Conservation (phyloP, 2,329 filamentous ascomycete genomes). For the Aspergillus sclerotialis region DNA sequence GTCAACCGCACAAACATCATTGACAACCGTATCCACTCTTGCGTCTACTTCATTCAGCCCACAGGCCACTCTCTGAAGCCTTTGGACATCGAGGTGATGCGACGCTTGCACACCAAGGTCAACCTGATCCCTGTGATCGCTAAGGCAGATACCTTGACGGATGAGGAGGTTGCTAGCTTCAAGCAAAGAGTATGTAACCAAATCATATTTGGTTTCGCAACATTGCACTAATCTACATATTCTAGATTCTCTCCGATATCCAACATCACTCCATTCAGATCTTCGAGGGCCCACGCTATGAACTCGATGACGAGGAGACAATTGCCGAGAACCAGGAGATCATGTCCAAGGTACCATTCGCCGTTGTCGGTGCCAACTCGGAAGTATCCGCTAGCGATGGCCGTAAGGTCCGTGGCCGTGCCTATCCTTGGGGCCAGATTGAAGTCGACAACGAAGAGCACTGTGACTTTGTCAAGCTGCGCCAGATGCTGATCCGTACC, state of each 20-base stretch:
- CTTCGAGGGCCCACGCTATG: slow-evolving; percentile 96
- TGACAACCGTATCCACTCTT: slow-evolving; percentile 97
- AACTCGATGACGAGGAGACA: slow-evolving; percentile 98
- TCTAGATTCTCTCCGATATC: slow-evolving; percentile 90
- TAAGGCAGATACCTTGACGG: slow-evolving; percentile 95
- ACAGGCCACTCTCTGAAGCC: slow-evolving; percentile 98
- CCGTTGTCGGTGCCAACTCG: slow-evolving; percentile 92
- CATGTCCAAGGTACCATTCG: slow-evolving; percentile 99
- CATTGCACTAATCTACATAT: slow-evolving; percentile 17
- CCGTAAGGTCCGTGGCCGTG: slow-evolving; percentile 89
- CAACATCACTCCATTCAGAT: slow-evolving; percentile 97
- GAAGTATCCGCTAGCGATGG: slow-evolving; percentile 89
- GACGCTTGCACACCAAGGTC: slow-evolving; percentile 98
- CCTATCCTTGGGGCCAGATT: slow-evolving; percentile 97
- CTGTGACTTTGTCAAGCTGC: slow-evolving; percentile 99
- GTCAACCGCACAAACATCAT: slow-evolving; percentile 99
- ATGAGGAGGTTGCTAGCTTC: slow-evolving; percentile 90
- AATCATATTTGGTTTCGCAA: neutral
- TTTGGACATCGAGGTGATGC: slow-evolving; percentile 98
- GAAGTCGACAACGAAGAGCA: slow-evolving; percentile 99
- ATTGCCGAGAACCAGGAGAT: slow-evolving; percentile 99
- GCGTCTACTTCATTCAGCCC: slow-evolving; percentile 99
- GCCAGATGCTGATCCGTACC: slow-evolving; percentile 98
- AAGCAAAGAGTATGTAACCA: slow-evolving; percentile 75
- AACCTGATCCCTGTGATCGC: slow-evolving; percentile 99